These are phyloP conservation scores for Spizellomyces punctatus DNA, from an alignment of 192 early-diverging fungal genomes.

Conservation along the genomic window DNA sequence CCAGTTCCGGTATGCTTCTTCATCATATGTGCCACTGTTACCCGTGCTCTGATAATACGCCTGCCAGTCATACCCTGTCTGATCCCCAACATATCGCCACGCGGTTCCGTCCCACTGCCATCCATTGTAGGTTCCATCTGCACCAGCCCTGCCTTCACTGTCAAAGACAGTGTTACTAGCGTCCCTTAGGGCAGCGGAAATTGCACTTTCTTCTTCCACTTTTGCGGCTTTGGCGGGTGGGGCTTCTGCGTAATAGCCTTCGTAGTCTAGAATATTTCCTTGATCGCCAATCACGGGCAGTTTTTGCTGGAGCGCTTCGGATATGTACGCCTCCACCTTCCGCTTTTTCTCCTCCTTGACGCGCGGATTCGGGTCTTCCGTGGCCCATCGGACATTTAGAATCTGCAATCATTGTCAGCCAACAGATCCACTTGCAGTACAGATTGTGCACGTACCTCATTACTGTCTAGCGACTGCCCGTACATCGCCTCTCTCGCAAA, in stretches of 20 bases:
- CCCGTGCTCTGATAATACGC: background rate
- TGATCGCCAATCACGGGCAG: slow-evolving; percentile 58
- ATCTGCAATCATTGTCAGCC: slow-evolving; percentile 33
- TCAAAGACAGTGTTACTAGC: slow-evolving; percentile 24
- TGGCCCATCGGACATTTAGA: slow-evolving; percentile 79
- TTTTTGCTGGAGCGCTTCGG: slow-evolving; percentile 55
- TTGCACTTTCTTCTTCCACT: slow-evolving; percentile 35
- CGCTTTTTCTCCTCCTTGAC: slow-evolving; percentile 56
- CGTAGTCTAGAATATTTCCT: slow-evolving; percentile 60
- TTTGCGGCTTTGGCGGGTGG: slow-evolving; percentile 6
- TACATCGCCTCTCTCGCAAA: slow-evolving; percentile 91
- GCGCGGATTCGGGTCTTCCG: slow-evolving; percentile 76
- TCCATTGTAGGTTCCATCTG: slow-evolving; percentile 21
- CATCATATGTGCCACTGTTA: background rate
- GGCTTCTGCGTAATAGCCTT: slow-evolving; percentile 29
- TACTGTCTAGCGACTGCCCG: slow-evolving; percentile 74
- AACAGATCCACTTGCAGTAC: slow-evolving; percentile 28
- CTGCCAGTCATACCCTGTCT: background rate
- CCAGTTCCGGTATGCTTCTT: background rate
- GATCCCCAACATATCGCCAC: slow-evolving; percentile 9
- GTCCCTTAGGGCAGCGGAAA: slow-evolving; percentile 9
- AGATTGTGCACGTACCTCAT: slow-evolving; percentile 59
- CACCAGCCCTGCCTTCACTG: background rate
- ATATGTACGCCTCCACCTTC: slow-evolving; percentile 60
- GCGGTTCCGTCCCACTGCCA: slow-evolving; percentile 29